Evolutionary conservation across 2,329 filamentous ascomycete species (phyloP).

Genomic region (Neofusicoccum laricinum): DNA sequence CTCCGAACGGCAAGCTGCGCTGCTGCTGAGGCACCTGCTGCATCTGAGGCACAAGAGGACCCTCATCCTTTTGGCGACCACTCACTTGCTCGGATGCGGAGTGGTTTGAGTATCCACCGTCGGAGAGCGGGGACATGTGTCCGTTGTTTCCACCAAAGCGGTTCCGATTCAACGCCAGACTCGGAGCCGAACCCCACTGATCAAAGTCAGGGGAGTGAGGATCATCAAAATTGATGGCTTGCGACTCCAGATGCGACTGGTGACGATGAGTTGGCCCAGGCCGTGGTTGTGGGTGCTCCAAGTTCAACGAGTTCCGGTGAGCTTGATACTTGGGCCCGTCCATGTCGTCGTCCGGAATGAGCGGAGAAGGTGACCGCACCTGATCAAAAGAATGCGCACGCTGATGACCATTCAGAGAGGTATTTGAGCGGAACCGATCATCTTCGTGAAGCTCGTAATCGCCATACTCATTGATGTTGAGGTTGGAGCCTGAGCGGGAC

Average conservation of each 20-base stretch:
- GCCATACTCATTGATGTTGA: slow-evolving; percentile 62
- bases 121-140: slow-evolving; percentile 36
- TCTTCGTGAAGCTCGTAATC: slow-evolving; percentile 59
- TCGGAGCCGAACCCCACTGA: slow-evolving; percentile 48
- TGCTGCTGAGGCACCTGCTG: background rate
- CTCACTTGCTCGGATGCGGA: slow-evolving; percentile 36
- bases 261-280: slow-evolving; percentile 72
- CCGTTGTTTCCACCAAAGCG: slow-evolving; percentile 34
- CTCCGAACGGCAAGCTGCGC: slow-evolving; percentile 3
- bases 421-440: slow-evolving; percentile 49
- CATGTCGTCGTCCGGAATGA: slow-evolving; percentile 48
- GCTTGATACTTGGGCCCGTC: slow-evolving; percentile 77
- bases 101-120: slow-evolving; percentile 37
- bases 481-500: slow-evolving; percentile 77
- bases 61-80: slow-evolving; percentile 53
- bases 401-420: slow-evolving; percentile 27
- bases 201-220: slow-evolving; percentile 38
- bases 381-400: slow-evolving; percentile 20
- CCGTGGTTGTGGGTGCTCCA: slow-evolving; percentile 76
- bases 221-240: slow-evolving; percentile 65
- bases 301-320: slow-evolving; percentile 74
- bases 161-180: slow-evolving; percentile 36
- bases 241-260: slow-evolving; percentile 69
- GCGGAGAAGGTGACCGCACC: slow-evolving; percentile 47
- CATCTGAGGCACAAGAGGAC: slow-evolving; percentile 53